A percentile compares a stretch with the other conserved stretches of the same genome.
Conservation (phyloP, 495 filamentous ascomycete genomes). For the Penicillium steckii region DNA sequence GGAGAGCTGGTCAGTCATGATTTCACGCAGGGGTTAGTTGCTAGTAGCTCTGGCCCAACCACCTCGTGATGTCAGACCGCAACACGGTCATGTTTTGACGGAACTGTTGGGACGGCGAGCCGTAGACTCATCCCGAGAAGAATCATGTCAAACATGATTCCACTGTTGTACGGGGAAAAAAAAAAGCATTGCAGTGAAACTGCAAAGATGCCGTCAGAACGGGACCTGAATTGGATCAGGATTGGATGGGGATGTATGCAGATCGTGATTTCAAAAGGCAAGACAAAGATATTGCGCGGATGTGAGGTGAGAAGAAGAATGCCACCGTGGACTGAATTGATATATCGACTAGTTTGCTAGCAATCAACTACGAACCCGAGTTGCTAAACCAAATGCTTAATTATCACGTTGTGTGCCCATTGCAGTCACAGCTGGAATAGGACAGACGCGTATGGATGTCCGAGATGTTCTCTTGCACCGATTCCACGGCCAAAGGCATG, state of each 20-base stretch:
- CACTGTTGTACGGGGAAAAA: not conserved
- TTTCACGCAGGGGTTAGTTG: too few relatives aligned
- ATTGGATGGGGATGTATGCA: not conserved
- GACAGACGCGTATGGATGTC: constrained; percentile 46
- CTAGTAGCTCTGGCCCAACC: too few relatives aligned
- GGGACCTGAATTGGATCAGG: not conserved
- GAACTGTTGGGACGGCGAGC: not conserved
- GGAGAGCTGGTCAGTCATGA: too few relatives aligned
- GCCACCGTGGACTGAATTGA: constrained; percentile 1
- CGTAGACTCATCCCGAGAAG: not conserved
- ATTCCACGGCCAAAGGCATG: constrained; percentile 51
- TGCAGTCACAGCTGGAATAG: too few relatives aligned
- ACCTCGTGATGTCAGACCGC: not conserved
- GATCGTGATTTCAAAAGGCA: not conserved
- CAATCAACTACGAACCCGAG: not conserved
- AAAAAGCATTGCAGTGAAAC: too few relatives aligned
- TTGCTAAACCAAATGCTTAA: too few relatives aligned
- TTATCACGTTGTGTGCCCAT: too few relatives aligned
- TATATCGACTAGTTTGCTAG: constrained; percentile 1
- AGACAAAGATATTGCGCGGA: not conserved
- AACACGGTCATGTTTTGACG: not conserved
- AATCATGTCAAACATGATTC: not conserved
- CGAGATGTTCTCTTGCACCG: constrained; percentile 73
- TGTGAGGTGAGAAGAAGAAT: not conserved
- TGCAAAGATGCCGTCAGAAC: too few relatives aligned